Evolutionary conservation across 345 rosid genomes (phyloP).

Genomic region (Reutealis trisperma): DNA sequence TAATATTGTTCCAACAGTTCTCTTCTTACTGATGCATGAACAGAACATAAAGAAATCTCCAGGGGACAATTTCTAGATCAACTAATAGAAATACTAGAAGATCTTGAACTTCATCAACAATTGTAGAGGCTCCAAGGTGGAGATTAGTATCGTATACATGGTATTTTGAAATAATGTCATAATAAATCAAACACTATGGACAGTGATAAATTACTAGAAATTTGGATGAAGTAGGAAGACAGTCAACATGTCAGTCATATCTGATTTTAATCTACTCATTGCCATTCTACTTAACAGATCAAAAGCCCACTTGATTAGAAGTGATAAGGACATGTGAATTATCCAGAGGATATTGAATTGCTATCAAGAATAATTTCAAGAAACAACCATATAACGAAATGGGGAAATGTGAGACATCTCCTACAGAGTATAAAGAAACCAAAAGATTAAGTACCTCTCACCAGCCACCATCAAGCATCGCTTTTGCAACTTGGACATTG

Average conservation of each 20-base stretch:
- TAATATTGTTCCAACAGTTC: background rate
- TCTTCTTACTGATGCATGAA: background rate
- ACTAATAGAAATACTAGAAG: background rate
- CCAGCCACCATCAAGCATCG: conserved; percentile 46
- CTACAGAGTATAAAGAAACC: background rate
- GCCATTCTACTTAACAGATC: background rate
- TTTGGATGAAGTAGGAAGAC: background rate
- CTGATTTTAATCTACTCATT: background rate
- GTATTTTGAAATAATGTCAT: background rate
- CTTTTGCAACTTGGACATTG: conserved; percentile 29
- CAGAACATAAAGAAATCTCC: background rate
- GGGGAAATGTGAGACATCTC: background rate
- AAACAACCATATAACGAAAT: background rate
- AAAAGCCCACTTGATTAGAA: background rate
- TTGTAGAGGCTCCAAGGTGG: too few species aligned
- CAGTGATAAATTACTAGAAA: background rate
- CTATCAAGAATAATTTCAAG: background rate
- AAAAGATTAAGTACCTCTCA: conserved; percentile 31
- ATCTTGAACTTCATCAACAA: background rate
- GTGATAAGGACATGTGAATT: background rate
- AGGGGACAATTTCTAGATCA: background rate
- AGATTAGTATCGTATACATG: background rate
- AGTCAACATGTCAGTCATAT: background rate
- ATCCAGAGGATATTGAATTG: background rate
- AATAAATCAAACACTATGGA: too few species aligned